Evolutionary conservation across 2,329 filamentous ascomycete genomes (phyloP).

Genomic region (Apiospora malaysiana): DNA sequence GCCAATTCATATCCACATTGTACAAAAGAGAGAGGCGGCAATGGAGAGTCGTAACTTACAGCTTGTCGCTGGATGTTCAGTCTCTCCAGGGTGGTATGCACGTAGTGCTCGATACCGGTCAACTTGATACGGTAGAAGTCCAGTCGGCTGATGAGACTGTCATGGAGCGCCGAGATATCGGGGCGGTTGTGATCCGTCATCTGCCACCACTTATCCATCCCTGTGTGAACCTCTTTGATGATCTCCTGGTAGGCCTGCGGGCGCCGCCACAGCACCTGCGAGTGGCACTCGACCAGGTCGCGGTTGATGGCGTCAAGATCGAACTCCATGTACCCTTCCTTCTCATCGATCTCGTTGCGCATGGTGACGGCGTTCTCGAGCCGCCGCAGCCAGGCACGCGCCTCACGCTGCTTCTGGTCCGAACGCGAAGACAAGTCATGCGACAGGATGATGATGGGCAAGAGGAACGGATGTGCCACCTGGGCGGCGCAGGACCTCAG

Average conservation of each 20-base stretch:
- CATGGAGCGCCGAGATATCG: constrained; percentile 47
- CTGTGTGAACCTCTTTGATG: constrained; percentile 52
- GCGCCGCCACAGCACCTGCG: constrained; percentile 66
- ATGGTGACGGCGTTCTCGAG: constrained; percentile 67
- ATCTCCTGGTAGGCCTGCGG: constrained; percentile 66
- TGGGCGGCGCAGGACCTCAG: constrained; percentile 55
- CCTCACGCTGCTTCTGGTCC: constrained; percentile 67
- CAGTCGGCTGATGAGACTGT: constrained; percentile 58
- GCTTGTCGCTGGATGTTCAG: constrained; percentile 66
- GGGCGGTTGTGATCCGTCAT: constrained; percentile 31
- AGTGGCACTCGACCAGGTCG: constrained; percentile 68
- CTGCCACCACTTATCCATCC: constrained; percentile 52
- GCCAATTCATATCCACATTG: background rate
- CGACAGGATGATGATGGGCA: constrained; percentile 63
- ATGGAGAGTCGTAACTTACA: constrained; percentile 45
- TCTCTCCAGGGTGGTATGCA: constrained; percentile 65
- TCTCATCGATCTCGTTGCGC: constrained; percentile 63
- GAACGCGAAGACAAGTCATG: constrained; percentile 62
- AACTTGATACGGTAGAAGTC: constrained; percentile 68
- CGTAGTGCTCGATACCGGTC: constrained; percentile 67
- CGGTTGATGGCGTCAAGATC: constrained; percentile 66
- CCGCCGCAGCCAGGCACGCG: constrained; percentile 64
- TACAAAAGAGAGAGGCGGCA: background rate
- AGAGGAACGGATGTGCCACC: constrained; percentile 62
- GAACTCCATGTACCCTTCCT: constrained; percentile 59